Evolutionary conservation across 1,139 yeast genomes (phyloP), one percentile per base, ranked within the genome.

Genomic region (Taphrina flavorubra): DNA sequence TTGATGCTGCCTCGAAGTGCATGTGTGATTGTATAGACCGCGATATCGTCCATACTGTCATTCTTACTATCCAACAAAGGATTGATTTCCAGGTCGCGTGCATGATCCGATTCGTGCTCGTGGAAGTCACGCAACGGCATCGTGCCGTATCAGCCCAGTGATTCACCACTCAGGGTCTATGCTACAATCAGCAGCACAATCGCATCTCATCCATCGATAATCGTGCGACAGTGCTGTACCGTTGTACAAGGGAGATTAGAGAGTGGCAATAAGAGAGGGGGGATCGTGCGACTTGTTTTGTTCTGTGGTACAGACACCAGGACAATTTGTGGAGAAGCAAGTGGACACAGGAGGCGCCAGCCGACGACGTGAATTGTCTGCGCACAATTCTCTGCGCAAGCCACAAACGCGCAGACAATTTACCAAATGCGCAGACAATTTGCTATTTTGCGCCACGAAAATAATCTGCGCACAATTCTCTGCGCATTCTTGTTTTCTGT

Each of bases 1-100:
- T 81, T 80, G 55, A 83, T 74, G 39, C 78, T 65, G 37, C 70
- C 65, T 70, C 76, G 47, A 76, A 60, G 73, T 63, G 70, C 51
- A 40, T 69, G 71, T 6, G 68, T 59, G 14, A 69, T 47, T 18
- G 53, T 53, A 55, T 76, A 77, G 44, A 78, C 78, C 7, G 80
- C 78, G 20, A 78, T 71, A 49, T 75, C 65, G 69, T 78, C 80
- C 44, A 78, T 72, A 16, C 55, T 63, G 47, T 55, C 67, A 25
- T 46, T 44, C 16, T 37, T 63, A 55, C 40, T 16, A 11, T 40
- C 47, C 51, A 63, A 34, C 37, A 63, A 49, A 5, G 67, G 67
- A 42, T 18, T 58, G 39, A 39, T 31, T 16, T 58, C 62, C 40
- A 42, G 20, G 34, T 58, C 62, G 51, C 62, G 62, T 44, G 40